Conservation (phyloP, 2,329 filamentous ascomycete genomes). For the Ophiocordyceps camponoti-rufipedis region DNA sequence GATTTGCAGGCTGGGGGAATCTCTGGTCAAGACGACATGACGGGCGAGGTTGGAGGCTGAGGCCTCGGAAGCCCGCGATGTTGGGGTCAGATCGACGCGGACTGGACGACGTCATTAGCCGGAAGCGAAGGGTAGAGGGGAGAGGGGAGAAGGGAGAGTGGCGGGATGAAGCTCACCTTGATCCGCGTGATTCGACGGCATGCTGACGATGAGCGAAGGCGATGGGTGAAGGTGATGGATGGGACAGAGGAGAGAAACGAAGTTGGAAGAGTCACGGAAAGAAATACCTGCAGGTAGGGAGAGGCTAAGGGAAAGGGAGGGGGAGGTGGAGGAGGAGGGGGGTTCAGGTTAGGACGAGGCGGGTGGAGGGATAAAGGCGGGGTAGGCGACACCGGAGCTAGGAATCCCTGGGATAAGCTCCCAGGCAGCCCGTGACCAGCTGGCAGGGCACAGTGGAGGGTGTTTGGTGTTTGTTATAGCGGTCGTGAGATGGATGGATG, state of each 20-base stretch:
- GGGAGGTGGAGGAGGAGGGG: neutral
- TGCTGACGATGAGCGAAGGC: neutral
- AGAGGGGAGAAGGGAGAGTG: neutral
- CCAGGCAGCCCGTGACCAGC: neutral
- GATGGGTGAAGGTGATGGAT: too few species aligned
- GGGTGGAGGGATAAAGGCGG: neutral
- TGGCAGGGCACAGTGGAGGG: too few species aligned
- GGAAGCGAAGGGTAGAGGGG: neutral
- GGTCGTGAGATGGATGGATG: too few species aligned
- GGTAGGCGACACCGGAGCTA: neutral
- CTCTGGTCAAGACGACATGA: conserved; percentile 8
- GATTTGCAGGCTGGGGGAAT: conserved; percentile 14
- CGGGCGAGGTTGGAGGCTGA: neutral
- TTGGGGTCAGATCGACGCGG: neutral
- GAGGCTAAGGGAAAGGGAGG: neutral
- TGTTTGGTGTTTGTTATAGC: too few species aligned
- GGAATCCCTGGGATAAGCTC: neutral
- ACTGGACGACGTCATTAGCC: neutral
- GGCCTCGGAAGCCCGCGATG: neutral
- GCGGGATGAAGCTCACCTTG: neutral
- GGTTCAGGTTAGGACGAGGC: neutral
- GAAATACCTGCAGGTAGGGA: neutral
- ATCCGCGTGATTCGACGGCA: neutral
- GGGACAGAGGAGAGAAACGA: neutral
- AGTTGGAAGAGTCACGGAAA: neutral